A percentile compares a stretch with the other conserved stretches of the same genome.
Evolutionary conservation across 1,284 basidiomycete genomes (phyloP).

Genomic region (Rhodotorula sp.): DNA sequence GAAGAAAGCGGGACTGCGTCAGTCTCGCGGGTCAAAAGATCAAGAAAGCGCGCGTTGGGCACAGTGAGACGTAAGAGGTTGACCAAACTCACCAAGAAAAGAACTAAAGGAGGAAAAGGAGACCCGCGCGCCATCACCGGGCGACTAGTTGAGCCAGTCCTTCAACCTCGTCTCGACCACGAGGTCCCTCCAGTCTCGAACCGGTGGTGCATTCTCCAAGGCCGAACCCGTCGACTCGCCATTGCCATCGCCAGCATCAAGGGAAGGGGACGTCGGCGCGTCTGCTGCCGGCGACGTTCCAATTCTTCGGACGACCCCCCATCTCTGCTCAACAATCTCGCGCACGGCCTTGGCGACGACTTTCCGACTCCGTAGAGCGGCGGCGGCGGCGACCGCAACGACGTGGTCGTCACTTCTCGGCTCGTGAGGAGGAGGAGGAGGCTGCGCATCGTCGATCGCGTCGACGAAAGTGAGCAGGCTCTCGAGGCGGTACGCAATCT

Average conservation of each 20-base stretch:
- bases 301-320: neutral
- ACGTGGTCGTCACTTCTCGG: neutral
- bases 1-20: no score
- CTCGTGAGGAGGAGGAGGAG: neutral
- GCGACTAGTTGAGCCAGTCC: no score
- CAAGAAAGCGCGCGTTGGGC: no score
- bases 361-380: neutral
- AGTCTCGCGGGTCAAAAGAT: no score
- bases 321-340: neutral
- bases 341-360: neutral
- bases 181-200: no score
- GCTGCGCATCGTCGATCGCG: neutral
- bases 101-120: no score
- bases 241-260: neutral
- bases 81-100: no score
- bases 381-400: neutral
- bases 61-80: no score
- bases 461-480: neutral
- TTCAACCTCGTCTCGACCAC: no score
- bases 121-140: no score
- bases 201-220: neutral
- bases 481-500: neutral
- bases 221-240: neutral
- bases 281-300: no score
- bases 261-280: neutral